Conservation (phyloP, 1,284 basidiomycete species). For the Apiotrichum sp. region DNA sequence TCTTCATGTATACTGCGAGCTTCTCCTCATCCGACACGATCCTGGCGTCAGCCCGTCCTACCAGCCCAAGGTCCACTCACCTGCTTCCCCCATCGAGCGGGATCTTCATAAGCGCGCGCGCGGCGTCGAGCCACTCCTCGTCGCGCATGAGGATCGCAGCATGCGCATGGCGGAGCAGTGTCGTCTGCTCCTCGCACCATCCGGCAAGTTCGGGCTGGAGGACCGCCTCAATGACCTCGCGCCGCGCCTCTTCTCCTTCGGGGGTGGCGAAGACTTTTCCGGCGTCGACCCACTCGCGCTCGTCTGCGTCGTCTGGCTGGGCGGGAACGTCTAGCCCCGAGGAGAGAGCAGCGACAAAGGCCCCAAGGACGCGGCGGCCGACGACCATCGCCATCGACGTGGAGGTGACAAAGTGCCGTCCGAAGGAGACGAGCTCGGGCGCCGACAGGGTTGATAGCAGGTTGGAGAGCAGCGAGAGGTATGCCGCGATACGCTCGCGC, state of each 20-base stretch:
- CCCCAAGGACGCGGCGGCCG: conserved; percentile 36
- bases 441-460: conserved; percentile 53
- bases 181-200: conserved; percentile 94
- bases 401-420: conserved; percentile 36
- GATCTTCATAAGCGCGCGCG: conserved; percentile 81
- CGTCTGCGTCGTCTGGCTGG: conserved; percentile 19
- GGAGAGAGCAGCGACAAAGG: conserved; percentile 31
- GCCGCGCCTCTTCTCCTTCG: conserved; percentile 26
- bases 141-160: conserved; percentile 81
- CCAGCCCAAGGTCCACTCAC: conserved; percentile 49
- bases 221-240: conserved; percentile 36
- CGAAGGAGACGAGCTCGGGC: conserved; percentile 47
- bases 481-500: conserved; percentile 76
- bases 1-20: conserved; percentile 83
- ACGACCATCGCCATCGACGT: conserved; percentile 39
- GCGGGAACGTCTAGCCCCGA: conserved; percentile 19
- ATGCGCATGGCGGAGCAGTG: conserved; percentile 73
- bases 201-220: conserved; percentile 46
- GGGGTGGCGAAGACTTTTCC: conserved; percentile 26
- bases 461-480: conserved; percentile 45
- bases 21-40: conserved; percentile 76
- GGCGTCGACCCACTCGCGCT: conserved; percentile 15
- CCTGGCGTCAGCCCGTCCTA: conserved; percentile 46
- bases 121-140: conserved; percentile 89
- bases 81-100: conserved; percentile 85